These are phyloP conservation scores for Phytophthora fragariae DNA, from an alignment of 352 stramenopile species.

Conservation along the genomic window DNA sequence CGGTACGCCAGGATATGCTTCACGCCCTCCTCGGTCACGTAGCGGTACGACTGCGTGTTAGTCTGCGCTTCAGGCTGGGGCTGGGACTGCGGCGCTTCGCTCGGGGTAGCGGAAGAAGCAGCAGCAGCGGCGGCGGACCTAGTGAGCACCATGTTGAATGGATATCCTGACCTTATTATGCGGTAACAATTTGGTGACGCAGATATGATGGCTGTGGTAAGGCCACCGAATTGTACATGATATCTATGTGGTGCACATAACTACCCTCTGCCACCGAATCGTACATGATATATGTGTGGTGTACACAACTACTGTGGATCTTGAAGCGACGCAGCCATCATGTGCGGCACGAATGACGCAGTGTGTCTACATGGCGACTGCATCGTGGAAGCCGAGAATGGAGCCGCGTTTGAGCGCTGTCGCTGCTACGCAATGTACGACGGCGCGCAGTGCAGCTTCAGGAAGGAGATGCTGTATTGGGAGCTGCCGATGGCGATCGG, in stretches of 20 bases:
- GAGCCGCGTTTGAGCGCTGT: constrained; percentile 38
- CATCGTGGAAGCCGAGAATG: constrained; percentile 22
- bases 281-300: constrained; percentile 2
- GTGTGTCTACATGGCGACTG: constrained; percentile 66
- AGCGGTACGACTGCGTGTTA: constrained; percentile 50
- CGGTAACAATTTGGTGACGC: constrained; percentile 13
- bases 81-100: neutral
- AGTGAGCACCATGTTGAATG: constrained; percentile 31
- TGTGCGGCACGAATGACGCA: constrained; percentile 54
- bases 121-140: constrained; percentile 27
- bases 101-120: constrained; percentile 1
- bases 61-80: neutral
- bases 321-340: constrained; percentile 25
- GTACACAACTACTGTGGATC: neutral
- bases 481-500: constrained; percentile 57
- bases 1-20: constrained; percentile 79
- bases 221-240: neutral
- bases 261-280: too few relatives aligned
- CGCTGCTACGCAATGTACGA: constrained; percentile 57
- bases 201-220: constrained; percentile 30
- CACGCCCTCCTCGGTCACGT: constrained; percentile 77
- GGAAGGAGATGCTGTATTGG: constrained; percentile 52
- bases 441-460: constrained; percentile 55
- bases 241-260: too few relatives aligned
- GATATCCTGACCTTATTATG: constrained; percentile 5